Evolutionary conservation across 768 basidiomycete species (phyloP).

Genomic region (Amanita fuliginea): DNA sequence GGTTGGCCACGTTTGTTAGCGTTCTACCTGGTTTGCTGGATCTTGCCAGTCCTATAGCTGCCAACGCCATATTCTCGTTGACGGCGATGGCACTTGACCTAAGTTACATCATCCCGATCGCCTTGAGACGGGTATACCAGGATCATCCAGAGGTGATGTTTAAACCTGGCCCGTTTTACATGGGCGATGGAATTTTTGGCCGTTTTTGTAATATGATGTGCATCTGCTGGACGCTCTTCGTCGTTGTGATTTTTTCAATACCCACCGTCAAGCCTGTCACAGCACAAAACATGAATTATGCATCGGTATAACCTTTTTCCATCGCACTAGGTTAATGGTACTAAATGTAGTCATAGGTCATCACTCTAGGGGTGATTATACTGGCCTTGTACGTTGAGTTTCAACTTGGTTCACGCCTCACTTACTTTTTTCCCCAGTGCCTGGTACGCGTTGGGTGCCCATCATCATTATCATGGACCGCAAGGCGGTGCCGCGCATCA

Average conservation of each 20-base stretch:
- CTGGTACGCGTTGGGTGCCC: conserved; percentile 30
- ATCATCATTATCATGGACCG: background rate
- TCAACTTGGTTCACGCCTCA: conserved; percentile 2
- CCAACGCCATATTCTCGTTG: conserved; percentile 74
- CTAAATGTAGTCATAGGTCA: conserved; percentile 21
- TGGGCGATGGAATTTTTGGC: conserved; percentile 61
- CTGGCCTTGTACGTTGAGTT: conserved; percentile 34
- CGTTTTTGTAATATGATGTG: conserved; percentile 52
- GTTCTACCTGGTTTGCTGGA: conserved; percentile 66
- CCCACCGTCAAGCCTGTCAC: conserved; percentile 64
- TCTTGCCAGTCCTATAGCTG: conserved; percentile 67
- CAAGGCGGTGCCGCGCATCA: background rate
- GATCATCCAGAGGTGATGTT: conserved; percentile 77
- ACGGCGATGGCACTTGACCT: conserved; percentile 70
- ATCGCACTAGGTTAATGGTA: background rate
- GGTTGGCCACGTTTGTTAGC: conserved; percentile 55
- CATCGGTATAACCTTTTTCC: conserved; percentile 36
- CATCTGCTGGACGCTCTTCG: conserved; percentile 59
- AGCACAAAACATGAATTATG: conserved; percentile 69
- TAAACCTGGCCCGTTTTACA: conserved; percentile 80
- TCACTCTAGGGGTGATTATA: conserved; percentile 40
- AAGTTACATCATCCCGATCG: conserved; percentile 78
- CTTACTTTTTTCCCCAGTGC: conserved; percentile 16
- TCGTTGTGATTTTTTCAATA: conserved; percentile 61
- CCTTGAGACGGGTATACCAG: conserved; percentile 54